Evolutionary conservation across 2,329 filamentous ascomycete species (phyloP).

Genomic region (Neopestalotiopsis clavispora): DNA sequence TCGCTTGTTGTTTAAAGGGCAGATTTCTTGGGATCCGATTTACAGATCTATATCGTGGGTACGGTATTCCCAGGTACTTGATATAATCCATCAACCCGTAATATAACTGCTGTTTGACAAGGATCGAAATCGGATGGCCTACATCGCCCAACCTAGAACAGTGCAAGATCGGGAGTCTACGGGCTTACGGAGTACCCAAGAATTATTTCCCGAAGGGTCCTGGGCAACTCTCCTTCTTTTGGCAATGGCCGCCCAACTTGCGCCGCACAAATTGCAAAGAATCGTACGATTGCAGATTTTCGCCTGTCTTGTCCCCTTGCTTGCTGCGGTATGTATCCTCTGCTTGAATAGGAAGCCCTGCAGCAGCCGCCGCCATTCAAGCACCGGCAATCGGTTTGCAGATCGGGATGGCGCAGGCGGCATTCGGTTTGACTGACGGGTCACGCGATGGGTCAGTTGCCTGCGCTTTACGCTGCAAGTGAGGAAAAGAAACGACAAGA

Average conservation of each 20-base stretch:
- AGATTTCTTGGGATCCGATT: no score
- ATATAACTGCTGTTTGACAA: no score
- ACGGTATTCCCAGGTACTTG: neutral
- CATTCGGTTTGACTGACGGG: neutral
- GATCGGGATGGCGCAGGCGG: neutral
- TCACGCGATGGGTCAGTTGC: neutral
- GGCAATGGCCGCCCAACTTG: neutral
- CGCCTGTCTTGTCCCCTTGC: neutral
- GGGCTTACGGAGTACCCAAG: neutral
- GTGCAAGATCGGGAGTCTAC: constrained; percentile 13
- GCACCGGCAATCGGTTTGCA: constrained; percentile 5
- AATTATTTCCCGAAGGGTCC: neutral
- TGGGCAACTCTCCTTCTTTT: constrained; percentile 1
- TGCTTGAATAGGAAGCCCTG: constrained; percentile 16
- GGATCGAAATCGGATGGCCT: no score
- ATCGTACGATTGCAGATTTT: constrained; percentile 14
- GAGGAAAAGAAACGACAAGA: neutral
- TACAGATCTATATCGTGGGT: neutral
- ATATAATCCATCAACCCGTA: no score
- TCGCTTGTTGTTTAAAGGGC: no score
- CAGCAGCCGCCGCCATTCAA: constrained; percentile 1
- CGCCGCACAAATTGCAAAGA: constrained; percentile 2
- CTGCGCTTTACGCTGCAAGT: no score
- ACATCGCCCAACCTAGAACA: neutral
- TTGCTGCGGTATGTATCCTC: neutral